These are phyloP conservation scores for Penicillium sp. DNA, from an alignment of 2,329 filamentous ascomycete species.

Conservation along the genomic window DNA sequence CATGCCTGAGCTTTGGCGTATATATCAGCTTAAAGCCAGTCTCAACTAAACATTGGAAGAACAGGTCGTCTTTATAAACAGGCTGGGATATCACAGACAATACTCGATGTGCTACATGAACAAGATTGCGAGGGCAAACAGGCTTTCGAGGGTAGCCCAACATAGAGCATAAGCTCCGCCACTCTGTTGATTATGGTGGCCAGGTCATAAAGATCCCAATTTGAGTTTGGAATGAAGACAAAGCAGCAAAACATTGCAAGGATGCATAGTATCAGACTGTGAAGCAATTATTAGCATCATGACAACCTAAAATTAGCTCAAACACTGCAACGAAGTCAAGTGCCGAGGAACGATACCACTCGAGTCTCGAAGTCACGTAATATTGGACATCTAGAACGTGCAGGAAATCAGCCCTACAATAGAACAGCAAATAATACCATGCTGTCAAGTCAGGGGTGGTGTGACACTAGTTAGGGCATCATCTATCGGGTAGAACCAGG, in stretches of 20 bases:
- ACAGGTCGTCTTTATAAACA: background rate
- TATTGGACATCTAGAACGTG: background rate
- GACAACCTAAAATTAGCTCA: slow-evolving; percentile 5
- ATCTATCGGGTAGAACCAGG: background rate
- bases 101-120: background rate
- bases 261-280: background rate
- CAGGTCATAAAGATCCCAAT: background rate
- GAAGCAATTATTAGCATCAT: background rate
- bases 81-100: slow-evolving; percentile 1
- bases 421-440: background rate
- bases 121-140: background rate
- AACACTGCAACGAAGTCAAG: background rate
- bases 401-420: background rate
- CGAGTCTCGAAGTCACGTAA: background rate
- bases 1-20: background rate
- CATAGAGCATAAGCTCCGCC: background rate
- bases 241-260: background rate
- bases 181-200: background rate
- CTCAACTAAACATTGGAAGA: background rate
- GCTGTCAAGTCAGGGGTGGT: background rate
- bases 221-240: slow-evolving; percentile 3
- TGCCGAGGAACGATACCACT: background rate
- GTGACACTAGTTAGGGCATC: background rate
- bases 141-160: background rate
- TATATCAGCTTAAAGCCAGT: background rate